Conservation (phyloP, 805 yeast species). For the Metschnikowia kofuensis region DNA sequence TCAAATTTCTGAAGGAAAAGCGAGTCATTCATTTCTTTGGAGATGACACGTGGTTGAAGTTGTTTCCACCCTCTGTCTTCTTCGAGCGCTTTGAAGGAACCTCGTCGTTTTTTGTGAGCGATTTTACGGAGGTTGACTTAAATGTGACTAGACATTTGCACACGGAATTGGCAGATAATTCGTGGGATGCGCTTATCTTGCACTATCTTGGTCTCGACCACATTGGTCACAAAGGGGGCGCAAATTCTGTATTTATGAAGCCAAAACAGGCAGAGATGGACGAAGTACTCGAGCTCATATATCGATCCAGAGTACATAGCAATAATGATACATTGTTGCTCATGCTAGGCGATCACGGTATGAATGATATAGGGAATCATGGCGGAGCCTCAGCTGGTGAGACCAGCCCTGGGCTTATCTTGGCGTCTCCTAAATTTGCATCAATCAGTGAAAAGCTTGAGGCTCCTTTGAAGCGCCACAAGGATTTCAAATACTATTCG, state of each 20-base stretch:
- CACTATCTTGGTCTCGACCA: constrained; percentile 96
- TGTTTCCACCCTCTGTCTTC: constrained; percentile 60
- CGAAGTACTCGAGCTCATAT: constrained; percentile 51
- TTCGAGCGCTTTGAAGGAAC: constrained; percentile 80
- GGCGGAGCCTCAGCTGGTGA: constrained; percentile 95
- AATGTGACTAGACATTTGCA: constrained; percentile 89
- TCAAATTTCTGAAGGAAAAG: constrained; percentile 31
- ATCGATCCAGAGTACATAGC: constrained; percentile 21
- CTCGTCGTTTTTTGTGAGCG: constrained; percentile 90
- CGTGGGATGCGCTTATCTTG: constrained; percentile 84
- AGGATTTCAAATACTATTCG: constrained; percentile 51
- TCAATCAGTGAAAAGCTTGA: constrained; percentile 11
- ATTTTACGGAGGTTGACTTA: constrained; percentile 88
- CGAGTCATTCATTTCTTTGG: constrained; percentile 80
- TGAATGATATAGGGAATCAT: constrained; percentile 94
- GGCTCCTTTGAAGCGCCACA: constrained; percentile 39
- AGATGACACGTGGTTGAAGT: constrained; percentile 95
- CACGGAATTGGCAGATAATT: constrained; percentile 43
- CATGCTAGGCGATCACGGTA: constrained; percentile 91
- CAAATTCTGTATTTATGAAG: constrained; percentile 75
- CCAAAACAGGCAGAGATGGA: constrained; percentile 88
- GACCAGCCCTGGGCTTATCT: constrained; percentile 77
- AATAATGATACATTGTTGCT: constrained; percentile 57
- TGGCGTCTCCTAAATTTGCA: constrained; percentile 62
- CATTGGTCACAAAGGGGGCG: constrained; percentile 97